Base-by-base conservation (phyloP, 805 yeast species). In the Candida hispaniensis region DNA sequence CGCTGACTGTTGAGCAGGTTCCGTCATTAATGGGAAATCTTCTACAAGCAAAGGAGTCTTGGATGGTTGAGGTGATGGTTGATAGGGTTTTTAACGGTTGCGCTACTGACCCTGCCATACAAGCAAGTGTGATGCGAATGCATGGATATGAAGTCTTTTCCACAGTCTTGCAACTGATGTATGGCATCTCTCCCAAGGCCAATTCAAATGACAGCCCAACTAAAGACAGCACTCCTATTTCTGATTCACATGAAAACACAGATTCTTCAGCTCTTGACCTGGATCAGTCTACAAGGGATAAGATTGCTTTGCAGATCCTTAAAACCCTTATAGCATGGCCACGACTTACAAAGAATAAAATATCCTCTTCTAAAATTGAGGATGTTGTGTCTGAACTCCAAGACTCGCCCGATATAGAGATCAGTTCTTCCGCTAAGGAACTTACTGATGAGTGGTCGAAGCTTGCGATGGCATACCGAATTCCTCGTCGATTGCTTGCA, bases 141-240 rank as follows among this genome's bases (percentile, higher is more conserved):
- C 98, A 86, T 54, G 98, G 97, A 8, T 80, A 83, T 56, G 76
- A 76, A 49, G 75, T 91, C 12, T 62, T 86, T 34, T 70, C 79
- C 10, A 68, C 74, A 9, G 58, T 81, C 4, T 50, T 85, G 34
- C 17, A 21, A 9, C 22, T 28, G 22, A 32, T 25, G 5, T 32
- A 28, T 27, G 36, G 36, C 10, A 28, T 23, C 28, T 23, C 23
- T 7, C 28, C 36, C 10, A n/a, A n/a, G n/a, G n/a, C n/a, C n/a
- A n/a, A n/a, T n/a, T n/a, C n/a, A n/a, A n/a, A n/a, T n/a, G n/a
- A n/a, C n/a, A n/a, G n/a, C n/a, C n/a, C n/a, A n/a, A 51, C 54
- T 34, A 53, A 61, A 14, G 65, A 62, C 49, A 45, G 43, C 2
- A 48, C 51, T 8, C 66, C 66, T 39, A 63, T 58, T 22, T 22